phyloP scores from a whole-genome alignment of 345 rosid species.

The Ceriops tagal region DNA sequence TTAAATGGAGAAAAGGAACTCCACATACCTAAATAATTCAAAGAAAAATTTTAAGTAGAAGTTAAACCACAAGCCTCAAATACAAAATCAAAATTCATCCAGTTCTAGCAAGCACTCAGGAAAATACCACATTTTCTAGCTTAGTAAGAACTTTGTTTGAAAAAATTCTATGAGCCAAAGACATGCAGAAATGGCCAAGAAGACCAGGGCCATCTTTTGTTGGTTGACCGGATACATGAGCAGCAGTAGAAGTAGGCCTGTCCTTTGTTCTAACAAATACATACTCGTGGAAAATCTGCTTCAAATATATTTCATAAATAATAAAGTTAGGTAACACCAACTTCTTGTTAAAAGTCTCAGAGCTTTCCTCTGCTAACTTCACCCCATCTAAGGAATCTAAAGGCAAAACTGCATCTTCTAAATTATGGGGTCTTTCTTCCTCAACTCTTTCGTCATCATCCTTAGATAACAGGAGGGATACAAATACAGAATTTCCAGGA shows the following conservation, averaged over 20 bases:
- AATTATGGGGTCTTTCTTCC: slow-evolving; percentile 27
- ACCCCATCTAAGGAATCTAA: slow-evolving; percentile 46
- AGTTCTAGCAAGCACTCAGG: slow-evolving; percentile 17
- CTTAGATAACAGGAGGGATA: slow-evolving; percentile 58
- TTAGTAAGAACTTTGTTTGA: slow-evolving; percentile 63
- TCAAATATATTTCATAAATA: slow-evolving; percentile 76
- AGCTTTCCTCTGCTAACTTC: slow-evolving; percentile 36
- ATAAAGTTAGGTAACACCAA: slow-evolving; percentile 46
- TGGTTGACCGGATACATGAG: slow-evolving; percentile 42
- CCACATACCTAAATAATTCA: slow-evolving; percentile 51
- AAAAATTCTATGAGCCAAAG: slow-evolving; percentile 85
- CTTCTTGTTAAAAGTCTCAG: slow-evolving; percentile 33
- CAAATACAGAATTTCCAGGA: slow-evolving; percentile 66
- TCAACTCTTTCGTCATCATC: slow-evolving; percentile 37
- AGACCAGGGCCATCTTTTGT: slow-evolving; percentile 54
- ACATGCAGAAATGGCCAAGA: slow-evolving; percentile 83
- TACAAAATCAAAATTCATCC: not conserved
- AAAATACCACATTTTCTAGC: slow-evolving; percentile 74
- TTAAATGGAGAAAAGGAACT: slow-evolving; percentile 79
- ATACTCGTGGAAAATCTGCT: slow-evolving; percentile 74
- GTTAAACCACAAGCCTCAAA: slow-evolving; percentile 5
- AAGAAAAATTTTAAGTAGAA: slow-evolving; percentile 4
- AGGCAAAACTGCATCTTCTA: slow-evolving; percentile 37
- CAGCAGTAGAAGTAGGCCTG: slow-evolving; percentile 35
- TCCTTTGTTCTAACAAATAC: slow-evolving; percentile 48